Conservation (phyloP, 202 grass and related monocot species). For the Miscanthus sacchariflorus region DNA sequence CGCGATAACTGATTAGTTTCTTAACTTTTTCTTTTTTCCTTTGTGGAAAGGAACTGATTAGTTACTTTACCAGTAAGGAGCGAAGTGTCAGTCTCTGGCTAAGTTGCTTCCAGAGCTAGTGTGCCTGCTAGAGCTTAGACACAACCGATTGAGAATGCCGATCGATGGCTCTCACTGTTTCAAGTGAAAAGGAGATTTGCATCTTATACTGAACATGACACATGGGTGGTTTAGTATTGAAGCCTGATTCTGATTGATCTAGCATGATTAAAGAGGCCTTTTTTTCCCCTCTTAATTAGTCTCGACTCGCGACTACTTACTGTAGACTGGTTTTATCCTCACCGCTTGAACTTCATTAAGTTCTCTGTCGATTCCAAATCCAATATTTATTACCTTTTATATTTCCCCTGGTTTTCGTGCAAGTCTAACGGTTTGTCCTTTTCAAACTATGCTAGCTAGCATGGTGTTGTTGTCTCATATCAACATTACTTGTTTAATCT, state of each 20-base stretch:
- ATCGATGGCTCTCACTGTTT: background rate
- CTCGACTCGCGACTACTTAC: too few relatives aligned
- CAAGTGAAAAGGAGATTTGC: background rate
- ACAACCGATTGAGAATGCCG: background rate
- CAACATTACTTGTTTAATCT: background rate
- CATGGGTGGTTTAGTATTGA: background rate
- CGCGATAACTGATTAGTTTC: background rate
- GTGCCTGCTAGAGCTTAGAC: too few relatives aligned
- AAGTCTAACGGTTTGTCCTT: background rate
- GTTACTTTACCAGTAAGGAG: slow-evolving; percentile 13
- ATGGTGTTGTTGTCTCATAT: background rate
- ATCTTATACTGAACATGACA: background rate
- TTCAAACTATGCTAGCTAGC: slow-evolving; percentile 13
- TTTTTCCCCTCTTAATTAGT: background rate
- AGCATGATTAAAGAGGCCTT: background rate
- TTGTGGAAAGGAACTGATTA: background rate
- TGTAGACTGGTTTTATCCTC: too few relatives aligned
- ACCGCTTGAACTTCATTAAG: too few relatives aligned
- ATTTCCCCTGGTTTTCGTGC: background rate
- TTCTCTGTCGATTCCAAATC: too few relatives aligned
- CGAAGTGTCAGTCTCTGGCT: background rate
- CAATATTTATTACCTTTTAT: too few relatives aligned
- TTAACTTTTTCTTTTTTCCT: background rate
- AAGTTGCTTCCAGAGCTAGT: background rate
- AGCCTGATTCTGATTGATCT: background rate